Base-by-base conservation (phyloP, 345 rosid species). In the Eucalyptus marginata region DNA sequence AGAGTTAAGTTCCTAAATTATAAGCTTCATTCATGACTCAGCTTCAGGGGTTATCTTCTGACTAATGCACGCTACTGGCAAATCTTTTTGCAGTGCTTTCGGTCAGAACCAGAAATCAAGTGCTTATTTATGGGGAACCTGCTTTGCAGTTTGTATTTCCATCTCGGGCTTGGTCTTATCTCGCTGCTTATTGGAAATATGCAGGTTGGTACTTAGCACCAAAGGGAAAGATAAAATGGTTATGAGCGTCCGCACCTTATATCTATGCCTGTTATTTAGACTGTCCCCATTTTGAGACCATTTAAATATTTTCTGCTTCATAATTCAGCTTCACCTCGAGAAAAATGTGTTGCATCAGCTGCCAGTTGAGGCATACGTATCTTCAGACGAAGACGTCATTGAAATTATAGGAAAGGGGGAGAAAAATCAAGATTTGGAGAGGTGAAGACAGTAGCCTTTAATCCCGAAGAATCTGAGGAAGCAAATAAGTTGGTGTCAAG, bases 391-490 rank as follows among this genome's bases (percentile, higher is more conserved):
- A 92, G 13, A 92, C 92, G 10, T 52, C 33, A 86, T 90, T 89
- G 36, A 88, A 87, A 79, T 80, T 89, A 83, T 91, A 91, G 89
- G 89, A 91, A 92, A 88, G 91, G 87, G 91, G 44, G 91, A 89
- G 33, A 90, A 90, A 64, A 92, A 91, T 87, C 89, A 90, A 58
- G 92, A 92, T 62, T 89, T 92, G 52, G 91, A 92, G 84, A 93
- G 14, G 46, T 71, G 81, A 71, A 36, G 27, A 36, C 90, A 68
- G 43, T 16, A 90, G 51, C 87, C 88, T 40, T 80, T 88, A 86
- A 93, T 91, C 49, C 90, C 92, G 18, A 85, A 88, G 59, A 89
- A 90, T 51, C 89, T 91, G 87, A 86, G 90, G 81, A 90, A 64
- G 86, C 91, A 89, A 52, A 89, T 90, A n/a, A 88, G 91, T 91